A percentile compares a stretch with the other conserved stretches of the same genome.
Evolutionary conservation across 1,284 basidiomycete genomes (phyloP).

Genomic region (Xerocomus amazonicus): DNA sequence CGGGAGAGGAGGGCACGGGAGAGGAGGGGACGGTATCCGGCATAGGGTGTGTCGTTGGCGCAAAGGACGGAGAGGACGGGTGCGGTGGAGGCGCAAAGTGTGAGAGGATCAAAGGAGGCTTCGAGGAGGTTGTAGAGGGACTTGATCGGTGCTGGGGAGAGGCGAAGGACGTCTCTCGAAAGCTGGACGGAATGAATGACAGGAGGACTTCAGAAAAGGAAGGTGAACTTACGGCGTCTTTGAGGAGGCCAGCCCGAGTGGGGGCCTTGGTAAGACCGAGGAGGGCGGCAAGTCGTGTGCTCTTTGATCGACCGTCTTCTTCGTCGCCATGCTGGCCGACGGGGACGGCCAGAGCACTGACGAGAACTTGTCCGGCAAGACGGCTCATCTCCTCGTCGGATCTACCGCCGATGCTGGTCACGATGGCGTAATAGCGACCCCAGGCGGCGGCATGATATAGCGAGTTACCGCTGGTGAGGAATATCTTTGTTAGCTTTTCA

Average conservation of each 20-base stretch:
- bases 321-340: conserved; percentile 71
- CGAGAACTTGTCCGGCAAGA: conserved; percentile 89
- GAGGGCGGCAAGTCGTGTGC: conserved; percentile 78
- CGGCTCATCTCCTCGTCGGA: conserved; percentile 77
- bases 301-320: conserved; percentile 73
- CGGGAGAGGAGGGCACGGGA: conserved; percentile 91
- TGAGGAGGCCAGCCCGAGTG: conserved; percentile 81
- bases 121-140: conserved; percentile 90
- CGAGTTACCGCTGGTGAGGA: conserved; percentile 89
- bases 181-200: conserved; percentile 43
- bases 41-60: conserved; percentile 44
- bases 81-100: conserved; percentile 79
- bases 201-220: background rate
- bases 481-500: conserved; percentile 96
- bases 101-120: conserved; percentile 93
- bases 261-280: conserved; percentile 86
- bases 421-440: conserved; percentile 78
- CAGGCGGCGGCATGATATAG: conserved; percentile 98
- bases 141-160: conserved; percentile 75
- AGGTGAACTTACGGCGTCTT: conserved; percentile 67
- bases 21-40: conserved; percentile 86
- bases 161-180: conserved; percentile 81
- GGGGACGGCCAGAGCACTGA: conserved; percentile 92
- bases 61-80: conserved; percentile 74
- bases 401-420: conserved; percentile 64